Evolutionary conservation across 495 filamentous ascomycete genomes (phyloP).

Genomic region (Penicillium chermesinum): DNA sequence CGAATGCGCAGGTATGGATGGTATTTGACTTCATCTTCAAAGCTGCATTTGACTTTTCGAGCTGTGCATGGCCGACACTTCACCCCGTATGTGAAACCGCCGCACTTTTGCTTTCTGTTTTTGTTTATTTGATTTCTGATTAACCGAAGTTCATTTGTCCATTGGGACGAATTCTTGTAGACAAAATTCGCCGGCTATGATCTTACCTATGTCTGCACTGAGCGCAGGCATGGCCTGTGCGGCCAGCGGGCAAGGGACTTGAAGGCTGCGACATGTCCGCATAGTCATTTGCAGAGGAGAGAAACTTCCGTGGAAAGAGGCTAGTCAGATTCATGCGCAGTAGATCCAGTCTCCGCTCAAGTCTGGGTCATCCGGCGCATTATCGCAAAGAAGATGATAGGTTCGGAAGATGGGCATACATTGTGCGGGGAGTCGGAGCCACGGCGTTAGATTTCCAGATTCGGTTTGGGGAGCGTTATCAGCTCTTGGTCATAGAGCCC

Average conservation of each 20-base stretch:
- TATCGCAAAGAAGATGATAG: background rate
- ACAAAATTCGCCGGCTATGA: background rate
- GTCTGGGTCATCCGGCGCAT: background rate
- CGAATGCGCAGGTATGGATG: background rate
- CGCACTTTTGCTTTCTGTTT: conserved; percentile 4
- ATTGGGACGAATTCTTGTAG: background rate
- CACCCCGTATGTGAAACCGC: conserved; percentile 1
- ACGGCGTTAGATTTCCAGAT: background rate
- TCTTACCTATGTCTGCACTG: conserved; percentile 5
- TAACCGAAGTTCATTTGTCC: too few species aligned
- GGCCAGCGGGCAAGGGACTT: conserved; percentile 1
- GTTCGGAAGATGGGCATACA: background rate
- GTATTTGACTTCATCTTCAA: conserved; percentile 4
- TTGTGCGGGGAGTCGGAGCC: background rate
- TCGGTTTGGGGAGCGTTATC: background rate
- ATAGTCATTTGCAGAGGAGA: background rate
- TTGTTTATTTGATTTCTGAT: background rate
- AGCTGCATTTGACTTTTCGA: conserved; percentile 6
- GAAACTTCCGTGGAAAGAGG: background rate
- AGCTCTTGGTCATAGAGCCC: background rate
- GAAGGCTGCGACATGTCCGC: background rate
- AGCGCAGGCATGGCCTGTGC: conserved; percentile 3
- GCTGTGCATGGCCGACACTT: conserved; percentile 4
- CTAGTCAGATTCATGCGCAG: background rate
- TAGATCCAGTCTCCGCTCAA: background rate